These are phyloP conservation scores for Coffea canephora DNA, from an alignment of 257 asterid species.

Conservation along the genomic window DNA sequence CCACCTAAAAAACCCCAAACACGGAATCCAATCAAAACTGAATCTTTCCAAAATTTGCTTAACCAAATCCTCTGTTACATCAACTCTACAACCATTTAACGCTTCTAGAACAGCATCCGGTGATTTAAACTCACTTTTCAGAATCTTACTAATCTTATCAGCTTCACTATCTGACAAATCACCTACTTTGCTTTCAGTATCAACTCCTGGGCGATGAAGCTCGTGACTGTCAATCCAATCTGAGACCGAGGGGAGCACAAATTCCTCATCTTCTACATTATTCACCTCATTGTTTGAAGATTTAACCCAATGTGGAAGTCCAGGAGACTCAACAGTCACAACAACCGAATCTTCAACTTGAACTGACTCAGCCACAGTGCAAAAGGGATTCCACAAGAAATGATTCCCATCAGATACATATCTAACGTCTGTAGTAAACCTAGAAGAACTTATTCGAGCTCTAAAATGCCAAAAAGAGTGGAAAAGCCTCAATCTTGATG, in stretches of 20 bases:
- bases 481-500: constrained; percentile 34
- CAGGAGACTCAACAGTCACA: constrained; percentile 57
- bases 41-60: constrained; percentile 69
- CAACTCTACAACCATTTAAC: constrained; percentile 43
- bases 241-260: constrained; percentile 73
- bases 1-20: constrained; percentile 83
- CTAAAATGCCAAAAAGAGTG: constrained; percentile 28
- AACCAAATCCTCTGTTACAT: constrained; percentile 49
- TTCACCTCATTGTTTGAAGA: constrained; percentile 17
- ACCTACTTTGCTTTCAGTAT: constrained; percentile 28
- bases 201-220: constrained; percentile 32
- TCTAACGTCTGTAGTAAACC: constrained; percentile 19
- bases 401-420: constrained; percentile 20
- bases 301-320: constrained; percentile 77
- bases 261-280: constrained; percentile 49
- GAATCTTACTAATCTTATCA: constrained; percentile 55
- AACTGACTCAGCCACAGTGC: constrained; percentile 37
- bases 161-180: constrained; percentile 51
- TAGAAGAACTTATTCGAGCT: constrained; percentile 18
- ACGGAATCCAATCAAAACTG: constrained; percentile 72
- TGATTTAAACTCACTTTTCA: constrained; percentile 50
- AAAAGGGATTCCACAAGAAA: constrained; percentile 32
- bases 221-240: constrained; percentile 62
- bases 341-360: constrained; percentile 21
- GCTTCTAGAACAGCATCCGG: constrained; percentile 46